A percentile compares a stretch with the other conserved stretches of the same genome.
Evolutionary conservation across 306 rosid genomes (phyloP).

Genomic region (Glycyrrhiza uralensis): DNA sequence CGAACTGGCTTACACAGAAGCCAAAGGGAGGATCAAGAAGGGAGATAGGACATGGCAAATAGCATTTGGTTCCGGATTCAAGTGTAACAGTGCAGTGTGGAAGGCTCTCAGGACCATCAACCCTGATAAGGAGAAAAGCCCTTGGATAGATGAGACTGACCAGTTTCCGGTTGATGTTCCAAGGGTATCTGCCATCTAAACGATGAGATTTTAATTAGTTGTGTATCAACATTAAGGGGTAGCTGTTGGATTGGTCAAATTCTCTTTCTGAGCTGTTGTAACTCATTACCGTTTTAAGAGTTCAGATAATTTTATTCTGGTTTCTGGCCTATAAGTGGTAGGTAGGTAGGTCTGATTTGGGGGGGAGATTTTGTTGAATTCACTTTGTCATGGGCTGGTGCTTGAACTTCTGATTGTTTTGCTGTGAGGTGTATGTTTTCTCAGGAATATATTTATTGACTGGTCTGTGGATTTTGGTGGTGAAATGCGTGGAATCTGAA

Average conservation of each 20-base stretch:
- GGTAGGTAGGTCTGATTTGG: not conserved
- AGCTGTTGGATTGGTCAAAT: constrained; percentile 8
- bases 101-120: constrained; percentile 70
- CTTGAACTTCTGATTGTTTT: constrained; percentile 17
- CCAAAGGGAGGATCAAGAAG: constrained; percentile 80
- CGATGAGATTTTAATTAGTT: not conserved
- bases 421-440: constrained; percentile 19
- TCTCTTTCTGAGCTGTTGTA: constrained; percentile 15
- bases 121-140: constrained; percentile 72
- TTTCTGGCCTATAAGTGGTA: not conserved
- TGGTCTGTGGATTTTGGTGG: not conserved
- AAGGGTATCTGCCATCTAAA: constrained; percentile 53
- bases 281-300: constrained; percentile 19
- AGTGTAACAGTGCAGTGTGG: constrained; percentile 95
- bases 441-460: constrained; percentile 3
- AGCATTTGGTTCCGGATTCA: constrained; percentile 91
- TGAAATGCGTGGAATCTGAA: not conserved
- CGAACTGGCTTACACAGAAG: constrained; percentile 83
- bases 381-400: not conserved
- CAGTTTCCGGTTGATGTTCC: constrained; percentile 81
- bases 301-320: constrained; percentile 8
- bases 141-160: constrained; percentile 78
- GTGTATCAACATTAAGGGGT: constrained; percentile 28
- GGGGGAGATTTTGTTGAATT: constrained; percentile 5
- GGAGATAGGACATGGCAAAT: constrained; percentile 96